These are phyloP conservation scores for Rhynchospora pubera DNA, from an alignment of 176 grass and related monocot species.

Conservation along the genomic window DNA sequence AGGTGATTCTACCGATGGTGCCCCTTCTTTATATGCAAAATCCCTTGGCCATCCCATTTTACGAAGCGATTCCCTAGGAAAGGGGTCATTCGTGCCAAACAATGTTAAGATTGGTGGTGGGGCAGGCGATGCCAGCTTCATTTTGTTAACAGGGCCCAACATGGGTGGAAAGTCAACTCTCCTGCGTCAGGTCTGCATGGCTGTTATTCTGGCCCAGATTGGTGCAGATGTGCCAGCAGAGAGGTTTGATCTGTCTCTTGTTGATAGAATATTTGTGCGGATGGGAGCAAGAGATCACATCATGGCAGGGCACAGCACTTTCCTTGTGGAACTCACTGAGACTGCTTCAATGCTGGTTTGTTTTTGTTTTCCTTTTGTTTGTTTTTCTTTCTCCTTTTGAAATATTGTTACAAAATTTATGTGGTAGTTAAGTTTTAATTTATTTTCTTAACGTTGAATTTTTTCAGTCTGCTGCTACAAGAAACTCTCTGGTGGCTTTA, in stretches of 20 bases:
- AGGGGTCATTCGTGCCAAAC: conserved; percentile 85
- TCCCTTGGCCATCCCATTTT: conserved; percentile 84
- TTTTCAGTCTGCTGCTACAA: conserved; percentile 78
- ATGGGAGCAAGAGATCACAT: conserved; percentile 97
- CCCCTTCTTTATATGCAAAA: conserved; percentile 67
- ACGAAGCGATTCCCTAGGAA: conserved; percentile 59
- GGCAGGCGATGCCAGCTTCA: conserved; percentile 46
- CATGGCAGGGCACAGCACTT: conserved; percentile 90
- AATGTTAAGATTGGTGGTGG: conserved; percentile 76
- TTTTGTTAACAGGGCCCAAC: conserved; percentile 92
- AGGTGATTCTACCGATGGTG: conserved; percentile 26
- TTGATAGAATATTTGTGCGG: conserved; percentile 93
- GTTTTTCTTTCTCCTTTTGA: neutral
- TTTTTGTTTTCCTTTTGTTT: conserved; percentile 17
- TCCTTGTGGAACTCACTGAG: conserved; percentile 82
- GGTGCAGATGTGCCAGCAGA: conserved; percentile 95
- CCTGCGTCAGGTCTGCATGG: conserved; percentile 87
- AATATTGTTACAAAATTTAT: neutral
- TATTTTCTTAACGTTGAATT: conserved; percentile 19
- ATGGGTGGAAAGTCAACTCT: conserved; percentile 99
- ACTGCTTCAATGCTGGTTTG: conserved; percentile 90
- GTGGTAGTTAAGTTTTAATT: neutral
- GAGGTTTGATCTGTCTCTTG: conserved; percentile 67
- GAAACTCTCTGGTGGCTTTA: conserved; percentile 83
- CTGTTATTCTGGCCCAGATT: conserved; percentile 85